A percentile compares a stretch with the other conserved stretches of the same genome.
These are phyloP conservation scores for Parastagonospora avenae DNA, from an alignment of 2,329 filamentous ascomycete genomes.

Conservation along the genomic window DNA sequence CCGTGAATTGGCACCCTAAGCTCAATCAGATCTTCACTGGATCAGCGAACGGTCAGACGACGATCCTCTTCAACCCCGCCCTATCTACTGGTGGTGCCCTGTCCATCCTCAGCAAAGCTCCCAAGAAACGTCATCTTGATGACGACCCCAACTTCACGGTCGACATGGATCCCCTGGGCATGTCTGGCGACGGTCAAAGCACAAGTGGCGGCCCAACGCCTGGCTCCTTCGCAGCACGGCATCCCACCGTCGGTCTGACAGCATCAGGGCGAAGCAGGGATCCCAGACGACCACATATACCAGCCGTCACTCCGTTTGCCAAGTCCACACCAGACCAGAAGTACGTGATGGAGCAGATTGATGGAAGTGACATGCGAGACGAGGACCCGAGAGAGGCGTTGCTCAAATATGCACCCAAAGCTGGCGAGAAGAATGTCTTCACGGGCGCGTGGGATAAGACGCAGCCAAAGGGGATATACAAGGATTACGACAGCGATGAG, in stretches of 20 bases:
- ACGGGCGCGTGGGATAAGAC: conserved; percentile 92
- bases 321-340: conserved; percentile 88
- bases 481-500: conserved; percentile 86
- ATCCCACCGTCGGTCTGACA: conserved; percentile 75
- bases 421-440: conserved; percentile 90
- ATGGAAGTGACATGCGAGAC: conserved; percentile 89
- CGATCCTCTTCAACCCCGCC: conserved; percentile 88
- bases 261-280: conserved; percentile 78
- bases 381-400: conserved; percentile 94
- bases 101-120: conserved; percentile 87
- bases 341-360: conserved; percentile 86
- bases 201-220: conserved; percentile 58
- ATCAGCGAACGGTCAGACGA: conserved; percentile 87
- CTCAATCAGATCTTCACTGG: conserved; percentile 96
- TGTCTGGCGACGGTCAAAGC: conserved; percentile 81
- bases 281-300: conserved; percentile 83
- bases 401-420: conserved; percentile 92
- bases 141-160: conserved; percentile 82
- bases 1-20: conserved; percentile 88
- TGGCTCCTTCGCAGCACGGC: conserved; percentile 62
- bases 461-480: conserved; percentile 90
- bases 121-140: conserved; percentile 93
- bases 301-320: conserved; percentile 84
- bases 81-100: conserved; percentile 81
- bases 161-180: conserved; percentile 74